Base-by-base conservation (phyloP, 208 protist species). In the Herpetomonas samuelpessoai region DNA sequence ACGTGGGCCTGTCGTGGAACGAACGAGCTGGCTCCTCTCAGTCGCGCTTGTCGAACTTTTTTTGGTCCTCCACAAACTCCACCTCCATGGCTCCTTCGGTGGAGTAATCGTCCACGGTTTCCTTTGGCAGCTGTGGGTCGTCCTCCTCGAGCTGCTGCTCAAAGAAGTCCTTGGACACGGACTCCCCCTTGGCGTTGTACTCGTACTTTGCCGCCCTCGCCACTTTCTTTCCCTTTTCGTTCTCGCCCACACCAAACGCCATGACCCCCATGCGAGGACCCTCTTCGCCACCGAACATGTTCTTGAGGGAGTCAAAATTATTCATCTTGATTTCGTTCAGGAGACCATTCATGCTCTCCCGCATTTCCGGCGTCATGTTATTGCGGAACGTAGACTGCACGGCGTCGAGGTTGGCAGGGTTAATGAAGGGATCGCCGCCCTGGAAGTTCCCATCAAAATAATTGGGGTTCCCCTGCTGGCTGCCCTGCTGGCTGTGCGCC, bases 161-260 rank as follows among this genome's bases (percentile, higher is more conserved):
- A 30, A 84, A 56, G 64, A 96, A 93, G 53, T 96, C 90, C 65
- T 96, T 93, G 45, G 77, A 77, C 25, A 96, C 71, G 39, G 83
- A 84, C 0, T 84, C 86, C 1, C 79, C 93, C 30, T 82, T 84
- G n/a, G 83, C 67, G 52, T 96, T 85, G 62, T 83, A 89, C 7
- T 66, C 71, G 30, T 93, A 54, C 67, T 83, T 88, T 16, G 90
- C 90, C 2, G 74, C 87, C 0, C 87, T 67, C 0, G 87, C 90
- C 29, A 96, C 87, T 62, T 93, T 92, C 63, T 96, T 96, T 1
- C 90, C 90, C 56, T 81, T 88, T 56, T 96, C 90, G 57, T 96
- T 93, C 44, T 93, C 86, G 2, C 83, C 90, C 45, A 93, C 65
- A 1, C 90, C 90, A 71, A 96, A 96, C 14, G 90, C 90, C 90